These are phyloP conservation scores for Pestalotiopsis sp. DNA, from an alignment of 2,329 filamentous ascomycete genomes.

Conservation along the genomic window DNA sequence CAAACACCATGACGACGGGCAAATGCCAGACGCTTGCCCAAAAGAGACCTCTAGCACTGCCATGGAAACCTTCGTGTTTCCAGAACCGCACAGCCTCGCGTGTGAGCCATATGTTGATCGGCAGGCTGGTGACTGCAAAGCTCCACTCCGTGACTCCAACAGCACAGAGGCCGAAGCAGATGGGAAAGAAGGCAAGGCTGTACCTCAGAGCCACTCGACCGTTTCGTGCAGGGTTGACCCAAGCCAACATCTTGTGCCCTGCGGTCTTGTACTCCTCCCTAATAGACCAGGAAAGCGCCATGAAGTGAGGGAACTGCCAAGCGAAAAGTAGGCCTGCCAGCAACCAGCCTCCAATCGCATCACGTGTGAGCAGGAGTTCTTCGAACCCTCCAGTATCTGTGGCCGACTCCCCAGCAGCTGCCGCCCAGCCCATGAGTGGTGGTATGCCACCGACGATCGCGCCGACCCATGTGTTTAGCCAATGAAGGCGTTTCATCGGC, in stretches of 20 bases:
- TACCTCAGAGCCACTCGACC: constrained; percentile 87
- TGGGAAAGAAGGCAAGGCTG: constrained; percentile 80
- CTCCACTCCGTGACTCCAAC: constrained; percentile 82
- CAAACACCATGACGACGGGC: constrained; percentile 85
- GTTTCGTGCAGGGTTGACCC: constrained; percentile 85
- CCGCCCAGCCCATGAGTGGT: constrained; percentile 97
- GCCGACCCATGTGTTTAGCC: constrained; percentile 92
- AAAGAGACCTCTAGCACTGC: constrained; percentile 82
- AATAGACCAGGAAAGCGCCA: constrained; percentile 87
- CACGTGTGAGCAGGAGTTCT: constrained; percentile 71
- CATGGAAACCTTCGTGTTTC: constrained; percentile 74
- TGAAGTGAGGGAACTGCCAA: constrained; percentile 99
- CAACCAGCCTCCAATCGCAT: constrained; percentile 82
- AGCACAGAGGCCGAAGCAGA: constrained; percentile 80
- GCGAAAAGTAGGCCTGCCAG: constrained; percentile 83
- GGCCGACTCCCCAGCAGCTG: constrained; percentile 86
- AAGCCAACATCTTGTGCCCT: constrained; percentile 75
- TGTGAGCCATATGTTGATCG: constrained; percentile 85
- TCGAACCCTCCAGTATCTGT: constrained; percentile 75
- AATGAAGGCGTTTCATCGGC: constrained; percentile 83
- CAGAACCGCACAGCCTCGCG: constrained; percentile 82
- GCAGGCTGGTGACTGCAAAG: constrained; percentile 78
- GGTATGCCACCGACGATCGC: constrained; percentile 92
- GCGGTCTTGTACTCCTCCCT: constrained; percentile 82
- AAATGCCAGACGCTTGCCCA: constrained; percentile 99